These are phyloP conservation scores for Annulohypoxylon nitens DNA, from an alignment of 495 filamentous ascomycete species.

Conservation along the genomic window DNA sequence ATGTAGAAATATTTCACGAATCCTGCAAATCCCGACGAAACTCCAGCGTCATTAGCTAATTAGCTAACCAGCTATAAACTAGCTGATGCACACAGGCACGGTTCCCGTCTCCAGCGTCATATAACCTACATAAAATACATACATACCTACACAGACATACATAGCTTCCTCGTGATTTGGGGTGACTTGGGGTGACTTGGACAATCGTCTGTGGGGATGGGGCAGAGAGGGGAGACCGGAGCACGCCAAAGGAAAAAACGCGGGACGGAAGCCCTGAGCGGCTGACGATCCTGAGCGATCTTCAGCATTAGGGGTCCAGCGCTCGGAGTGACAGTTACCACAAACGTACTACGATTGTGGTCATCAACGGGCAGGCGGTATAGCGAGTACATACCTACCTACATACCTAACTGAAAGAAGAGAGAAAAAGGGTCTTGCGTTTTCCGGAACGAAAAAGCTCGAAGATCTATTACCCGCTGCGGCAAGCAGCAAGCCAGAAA, in stretches of 20 bases:
- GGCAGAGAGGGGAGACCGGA: not conserved
- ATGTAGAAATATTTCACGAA: not conserved
- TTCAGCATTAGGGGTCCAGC: slow-evolving; percentile 22
- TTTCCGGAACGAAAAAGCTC: slow-evolving; percentile 12
- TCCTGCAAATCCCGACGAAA: slow-evolving; percentile 34
- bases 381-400: not conserved
- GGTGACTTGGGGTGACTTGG: slow-evolving; percentile 25
- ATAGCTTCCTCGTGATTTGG: slow-evolving; percentile 17
- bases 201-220: slow-evolving; percentile 15
- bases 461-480: slow-evolving; percentile 27
- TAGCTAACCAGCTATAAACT: too few species aligned
- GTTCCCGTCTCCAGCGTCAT: not conserved
- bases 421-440: slow-evolving; percentile 1
- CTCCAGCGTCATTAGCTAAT: slow-evolving; percentile 18
- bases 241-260: not conserved
- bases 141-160: not conserved
- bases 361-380: slow-evolving; percentile 5
- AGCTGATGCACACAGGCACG: not conserved
- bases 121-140: not conserved
- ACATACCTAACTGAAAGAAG: not conserved
- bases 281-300: slow-evolving; percentile 19
- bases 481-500: slow-evolving; percentile 19
- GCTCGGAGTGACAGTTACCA: slow-evolving; percentile 14
- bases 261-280: slow-evolving; percentile 4
- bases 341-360: slow-evolving; percentile 1